phyloP scores from a whole-genome alignment of 2,329 filamentous ascomycete genomes.

The Cryphonectria radicalis region DNA sequence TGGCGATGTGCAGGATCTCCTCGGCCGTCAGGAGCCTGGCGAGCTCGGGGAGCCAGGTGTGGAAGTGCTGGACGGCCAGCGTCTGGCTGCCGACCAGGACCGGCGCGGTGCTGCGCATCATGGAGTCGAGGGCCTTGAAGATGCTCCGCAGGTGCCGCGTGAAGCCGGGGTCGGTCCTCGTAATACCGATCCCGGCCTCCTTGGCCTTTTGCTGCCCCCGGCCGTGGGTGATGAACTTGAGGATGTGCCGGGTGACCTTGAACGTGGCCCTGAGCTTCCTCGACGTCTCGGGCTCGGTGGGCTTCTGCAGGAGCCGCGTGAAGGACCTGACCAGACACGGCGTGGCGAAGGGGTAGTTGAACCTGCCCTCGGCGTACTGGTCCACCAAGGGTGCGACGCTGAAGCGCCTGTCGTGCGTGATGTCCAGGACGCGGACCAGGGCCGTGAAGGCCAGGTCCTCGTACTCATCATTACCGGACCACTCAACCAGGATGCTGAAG shows the following conservation, averaged over 20 bases:
- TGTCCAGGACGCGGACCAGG: conserved; percentile 85
- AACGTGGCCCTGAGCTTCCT: conserved; percentile 87
- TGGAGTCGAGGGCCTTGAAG: conserved; percentile 84
- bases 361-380: conserved; percentile 83
- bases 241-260: conserved; percentile 90
- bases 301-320: conserved; percentile 78
- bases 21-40: conserved; percentile 74
- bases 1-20: conserved; percentile 88
- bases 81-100: conserved; percentile 93
- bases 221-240: conserved; percentile 93
- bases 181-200: conserved; percentile 85
- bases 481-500: conserved; percentile 88
- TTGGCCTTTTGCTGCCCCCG: conserved; percentile 86
- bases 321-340: conserved; percentile 87
- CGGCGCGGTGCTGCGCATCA: conserved; percentile 87
- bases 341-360: conserved; percentile 92
- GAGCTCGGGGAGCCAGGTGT: conserved; percentile 95
- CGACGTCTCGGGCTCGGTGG: conserved; percentile 80
- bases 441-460: conserved; percentile 93
- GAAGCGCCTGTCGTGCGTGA: conserved; percentile 92
- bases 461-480: conserved; percentile 88
- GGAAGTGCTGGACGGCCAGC: conserved; percentile 92
- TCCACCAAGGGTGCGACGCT: conserved; percentile 90
- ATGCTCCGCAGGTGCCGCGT: conserved; percentile 82
- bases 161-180: conserved; percentile 72